Conservation (phyloP, 352 stramenopile species). For the Globisporangium nodosum region DNA sequence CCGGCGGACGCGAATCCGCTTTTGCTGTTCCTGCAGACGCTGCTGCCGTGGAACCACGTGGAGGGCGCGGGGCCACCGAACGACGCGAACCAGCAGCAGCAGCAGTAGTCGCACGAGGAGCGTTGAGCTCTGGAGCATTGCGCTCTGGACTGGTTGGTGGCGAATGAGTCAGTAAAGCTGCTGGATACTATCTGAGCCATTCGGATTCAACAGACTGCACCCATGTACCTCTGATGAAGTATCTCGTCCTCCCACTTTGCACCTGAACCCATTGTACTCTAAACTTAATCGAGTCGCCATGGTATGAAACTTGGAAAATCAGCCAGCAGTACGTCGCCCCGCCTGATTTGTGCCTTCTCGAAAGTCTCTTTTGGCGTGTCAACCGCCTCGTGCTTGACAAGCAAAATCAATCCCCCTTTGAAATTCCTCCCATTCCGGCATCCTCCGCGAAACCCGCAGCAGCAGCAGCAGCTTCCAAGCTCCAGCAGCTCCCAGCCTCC, state of each 20-base stretch:
- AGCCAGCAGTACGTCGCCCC: not conserved
- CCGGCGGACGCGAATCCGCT: slow-evolving; percentile 75
- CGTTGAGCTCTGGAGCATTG: not conserved
- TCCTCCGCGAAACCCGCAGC: not conserved
- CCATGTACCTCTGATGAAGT: not conserved
- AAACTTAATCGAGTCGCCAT: not conserved
- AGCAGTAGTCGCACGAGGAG: not conserved
- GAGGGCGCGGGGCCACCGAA: slow-evolving; percentile 33
- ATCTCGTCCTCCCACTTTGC: not conserved
- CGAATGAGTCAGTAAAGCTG: too few species aligned
- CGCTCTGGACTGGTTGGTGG: too few species aligned
- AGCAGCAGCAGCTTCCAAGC: too few species aligned
- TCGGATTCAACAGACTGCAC: not conserved
- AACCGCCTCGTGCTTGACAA: not conserved
- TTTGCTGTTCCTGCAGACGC: slow-evolving; percentile 79
- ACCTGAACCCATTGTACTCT: not conserved
- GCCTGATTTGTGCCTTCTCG: not conserved
- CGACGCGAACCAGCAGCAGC: not conserved
- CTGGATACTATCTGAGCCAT: too few species aligned
- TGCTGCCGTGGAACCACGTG: slow-evolving; percentile 83
- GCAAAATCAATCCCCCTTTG: not conserved
- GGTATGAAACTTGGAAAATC: not conserved
- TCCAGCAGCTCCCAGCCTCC: not conserved
- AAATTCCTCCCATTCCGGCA: not conserved
- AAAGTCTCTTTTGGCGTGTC: not conserved